Evolutionary conservation across 2,329 filamentous ascomycete genomes (phyloP).

Genomic region (Aspergillus jensenii): DNA sequence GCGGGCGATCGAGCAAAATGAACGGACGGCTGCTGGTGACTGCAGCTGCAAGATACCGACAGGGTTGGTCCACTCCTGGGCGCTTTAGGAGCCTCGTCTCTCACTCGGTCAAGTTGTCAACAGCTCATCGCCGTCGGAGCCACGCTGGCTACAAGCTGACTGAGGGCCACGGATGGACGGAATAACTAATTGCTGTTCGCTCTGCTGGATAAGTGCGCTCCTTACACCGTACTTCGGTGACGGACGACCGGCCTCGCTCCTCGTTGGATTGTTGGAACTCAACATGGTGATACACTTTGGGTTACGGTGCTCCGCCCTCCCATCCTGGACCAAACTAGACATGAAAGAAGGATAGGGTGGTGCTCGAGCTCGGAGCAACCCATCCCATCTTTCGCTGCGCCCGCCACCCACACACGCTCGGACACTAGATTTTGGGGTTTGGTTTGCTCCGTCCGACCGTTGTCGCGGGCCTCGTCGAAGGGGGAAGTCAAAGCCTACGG

Average conservation of each 20-base stretch:
- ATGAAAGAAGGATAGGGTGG: conserved; percentile 11
- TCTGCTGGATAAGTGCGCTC: neutral
- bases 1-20: neutral
- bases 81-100: neutral
- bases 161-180: neutral
- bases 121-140: neutral
- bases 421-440: conserved; percentile 13
- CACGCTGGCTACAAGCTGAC: neutral
- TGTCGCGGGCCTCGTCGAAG: conserved; percentile 12
- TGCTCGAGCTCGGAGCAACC: conserved; percentile 9
- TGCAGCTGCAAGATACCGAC: conserved; percentile 8
- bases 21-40: neutral
- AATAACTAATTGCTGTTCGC: neutral
- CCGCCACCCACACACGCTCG: conserved; percentile 10
- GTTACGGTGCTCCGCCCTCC: conserved; percentile 11
- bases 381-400: conserved; percentile 7
- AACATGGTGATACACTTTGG: conserved; percentile 13
- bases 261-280: conserved; percentile 1
- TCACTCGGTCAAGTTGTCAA: neutral
- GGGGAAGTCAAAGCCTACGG: neutral
- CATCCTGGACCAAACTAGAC: conserved; percentile 10
- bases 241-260: neutral
- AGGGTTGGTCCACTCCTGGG: neutral
- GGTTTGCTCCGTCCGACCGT: conserved; percentile 12
- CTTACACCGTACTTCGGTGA: neutral